phyloP scores from a whole-genome alignment of 176 grass and related monocot genomes.

The Avena sativa region DNA sequence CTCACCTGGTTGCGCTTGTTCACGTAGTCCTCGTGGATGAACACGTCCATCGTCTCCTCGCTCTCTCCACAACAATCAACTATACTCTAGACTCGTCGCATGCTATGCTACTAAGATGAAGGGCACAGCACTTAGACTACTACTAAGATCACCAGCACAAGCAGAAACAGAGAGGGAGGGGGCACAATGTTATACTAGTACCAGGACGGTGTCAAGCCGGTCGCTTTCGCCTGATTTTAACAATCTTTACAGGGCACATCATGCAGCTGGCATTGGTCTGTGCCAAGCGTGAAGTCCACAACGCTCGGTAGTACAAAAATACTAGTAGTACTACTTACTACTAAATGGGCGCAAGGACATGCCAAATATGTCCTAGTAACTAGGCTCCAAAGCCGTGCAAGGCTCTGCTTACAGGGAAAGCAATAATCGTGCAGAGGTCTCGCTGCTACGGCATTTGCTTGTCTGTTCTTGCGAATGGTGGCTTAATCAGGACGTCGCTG shows the following conservation, averaged over 20 bases:
- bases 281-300: slow-evolving; percentile 55
- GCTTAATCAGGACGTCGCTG: slow-evolving; percentile 19
- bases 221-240: slow-evolving; percentile 40
- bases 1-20: slow-evolving; percentile 60
- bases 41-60: slow-evolving; percentile 57
- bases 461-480: not conserved
- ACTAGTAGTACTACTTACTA: no score
- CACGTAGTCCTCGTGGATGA: slow-evolving; percentile 78
- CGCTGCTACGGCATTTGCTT: not conserved
- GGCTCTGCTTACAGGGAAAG: slow-evolving; percentile 21
- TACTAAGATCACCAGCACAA: not conserved
- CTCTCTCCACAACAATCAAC: no score
- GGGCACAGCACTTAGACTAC: not conserved
- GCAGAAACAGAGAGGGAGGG: not conserved
- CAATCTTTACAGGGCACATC: slow-evolving; percentile 29
- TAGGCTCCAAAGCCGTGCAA: not conserved
- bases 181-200: not conserved
- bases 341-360: not conserved
- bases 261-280: slow-evolving; percentile 27
- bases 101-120: not conserved
- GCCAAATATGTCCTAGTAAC: slow-evolving; percentile 3
- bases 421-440: slow-evolving; percentile 13
- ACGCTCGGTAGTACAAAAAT: not conserved
- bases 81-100: not conserved
- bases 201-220: not conserved